These are phyloP conservation scores for Turnera subulata DNA, from an alignment of 345 rosid species.

Conservation along the genomic window DNA sequence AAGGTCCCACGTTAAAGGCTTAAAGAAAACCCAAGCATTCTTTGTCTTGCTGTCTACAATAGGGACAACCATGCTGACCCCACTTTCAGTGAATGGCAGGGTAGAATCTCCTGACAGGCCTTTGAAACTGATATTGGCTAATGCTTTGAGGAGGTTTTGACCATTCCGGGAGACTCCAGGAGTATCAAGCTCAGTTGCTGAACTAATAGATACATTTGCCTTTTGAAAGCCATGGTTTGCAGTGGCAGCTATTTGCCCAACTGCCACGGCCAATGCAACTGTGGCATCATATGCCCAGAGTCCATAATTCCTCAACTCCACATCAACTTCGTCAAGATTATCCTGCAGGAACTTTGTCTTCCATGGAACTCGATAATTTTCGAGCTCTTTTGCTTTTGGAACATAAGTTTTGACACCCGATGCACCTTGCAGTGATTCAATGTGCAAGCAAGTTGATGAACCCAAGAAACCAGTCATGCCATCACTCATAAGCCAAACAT, in stretches of 20 bases:
- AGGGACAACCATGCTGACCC: conserved; percentile 67
- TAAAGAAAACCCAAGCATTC: no score
- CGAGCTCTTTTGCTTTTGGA: conserved; percentile 14
- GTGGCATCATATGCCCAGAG: conserved; percentile 46
- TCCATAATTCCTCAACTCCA: conserved; percentile 19
- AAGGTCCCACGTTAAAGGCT: no score
- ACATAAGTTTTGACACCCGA: conserved; percentile 29
- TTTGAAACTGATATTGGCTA: no score
- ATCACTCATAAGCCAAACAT: conserved; percentile 29
- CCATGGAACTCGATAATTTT: conserved; percentile 26
- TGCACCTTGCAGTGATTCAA: conserved; percentile 41
- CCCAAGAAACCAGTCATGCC: conserved; percentile 20
- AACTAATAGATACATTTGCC: no score
- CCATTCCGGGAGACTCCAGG: no score
- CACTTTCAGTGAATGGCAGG: conserved; percentile 61
- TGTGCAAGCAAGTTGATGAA: background rate
- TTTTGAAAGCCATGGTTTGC: conserved; percentile 5
- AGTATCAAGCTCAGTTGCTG: no score
- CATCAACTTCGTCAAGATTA: conserved; percentile 9
- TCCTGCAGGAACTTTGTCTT: conserved; percentile 20
- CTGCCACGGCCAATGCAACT: conserved; percentile 35
- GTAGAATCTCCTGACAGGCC: no score
- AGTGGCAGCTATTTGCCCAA: conserved; percentile 23
- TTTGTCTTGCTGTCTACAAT: conserved; percentile 28
- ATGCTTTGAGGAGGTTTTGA: no score